Evolutionary conservation across 495 filamentous ascomycete species (phyloP).

Genomic region (Tuber umbilicatum): DNA sequence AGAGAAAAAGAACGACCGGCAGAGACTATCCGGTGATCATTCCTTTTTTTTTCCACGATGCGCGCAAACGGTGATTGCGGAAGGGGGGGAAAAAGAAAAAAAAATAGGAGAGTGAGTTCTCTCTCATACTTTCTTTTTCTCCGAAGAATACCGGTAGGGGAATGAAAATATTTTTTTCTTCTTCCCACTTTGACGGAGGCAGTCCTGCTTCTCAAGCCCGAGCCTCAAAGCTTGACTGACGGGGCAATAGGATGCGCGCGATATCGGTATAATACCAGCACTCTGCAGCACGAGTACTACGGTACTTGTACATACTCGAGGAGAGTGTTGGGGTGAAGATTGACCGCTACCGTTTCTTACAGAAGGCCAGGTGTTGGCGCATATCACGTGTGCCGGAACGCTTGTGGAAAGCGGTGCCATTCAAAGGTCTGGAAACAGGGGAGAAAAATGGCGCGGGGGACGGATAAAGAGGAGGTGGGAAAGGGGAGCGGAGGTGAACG

Average conservation of each 20-base stretch:
- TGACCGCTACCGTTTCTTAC: not conserved
- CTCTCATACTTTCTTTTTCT: not conserved
- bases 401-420: not conserved
- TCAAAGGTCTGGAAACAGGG: conserved; percentile 9
- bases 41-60: not conserved
- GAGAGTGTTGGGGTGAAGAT: too few species aligned
- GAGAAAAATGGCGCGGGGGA: conserved; percentile 27
- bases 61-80: not conserved
- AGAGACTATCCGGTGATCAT: not conserved
- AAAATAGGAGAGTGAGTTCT: not conserved
- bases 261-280: not conserved
- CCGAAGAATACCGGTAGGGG: not conserved
- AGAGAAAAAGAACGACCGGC: not conserved
- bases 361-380: not conserved
- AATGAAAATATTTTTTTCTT: not conserved
- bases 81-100: not conserved
- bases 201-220: not conserved
- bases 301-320: too few species aligned
- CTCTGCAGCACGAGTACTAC: too few species aligned
- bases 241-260: not conserved
- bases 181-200: not conserved
- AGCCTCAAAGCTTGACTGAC: not conserved
- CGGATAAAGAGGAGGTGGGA: conserved; percentile 11
- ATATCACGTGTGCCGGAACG: conserved; percentile 1
- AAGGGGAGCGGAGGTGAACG: not conserved